These are phyloP conservation scores for Mollisia scopiformis DNA, from an alignment of 2,329 filamentous ascomycete genomes.

Conservation along the genomic window DNA sequence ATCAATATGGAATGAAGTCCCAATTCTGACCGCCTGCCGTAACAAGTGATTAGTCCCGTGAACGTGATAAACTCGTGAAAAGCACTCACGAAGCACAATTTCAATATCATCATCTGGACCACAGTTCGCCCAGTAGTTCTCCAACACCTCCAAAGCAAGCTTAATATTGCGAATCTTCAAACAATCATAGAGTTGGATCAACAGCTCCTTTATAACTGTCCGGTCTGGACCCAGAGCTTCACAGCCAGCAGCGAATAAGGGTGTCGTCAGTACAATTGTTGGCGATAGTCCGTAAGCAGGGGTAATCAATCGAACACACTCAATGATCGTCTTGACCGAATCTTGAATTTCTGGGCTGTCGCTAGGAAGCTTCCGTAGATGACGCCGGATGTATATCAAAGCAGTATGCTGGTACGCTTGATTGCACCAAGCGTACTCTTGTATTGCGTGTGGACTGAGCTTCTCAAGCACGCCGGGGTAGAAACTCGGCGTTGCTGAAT, in stretches of 20 bases:
- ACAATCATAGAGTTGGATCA: constrained; percentile 41
- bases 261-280: constrained; percentile 46
- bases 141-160: constrained; percentile 43
- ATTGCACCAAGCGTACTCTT: constrained; percentile 43
- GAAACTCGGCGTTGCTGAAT: constrained; percentile 34
- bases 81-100: constrained; percentile 39
- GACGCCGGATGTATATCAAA: constrained; percentile 45
- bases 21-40: constrained; percentile 9
- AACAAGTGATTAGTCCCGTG: not conserved
- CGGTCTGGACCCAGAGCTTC: constrained; percentile 42
- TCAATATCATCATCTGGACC: constrained; percentile 41
- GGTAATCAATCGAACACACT: constrained; percentile 41
- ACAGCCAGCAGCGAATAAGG: constrained; percentile 46
- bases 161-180: constrained; percentile 45
- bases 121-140: constrained; percentile 38
- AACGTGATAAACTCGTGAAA: not conserved
- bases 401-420: constrained; percentile 46
- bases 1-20: constrained; percentile 24
- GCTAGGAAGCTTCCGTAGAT: constrained; percentile 37
- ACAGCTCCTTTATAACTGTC: constrained; percentile 36
- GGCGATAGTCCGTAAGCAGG: constrained; percentile 43
- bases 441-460: constrained; percentile 25
- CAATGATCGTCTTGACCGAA: constrained; percentile 39
- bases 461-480: constrained; percentile 25
- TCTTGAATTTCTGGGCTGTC: constrained; percentile 7